A percentile compares a stretch with the other conserved stretches of the same genome.
These are phyloP conservation scores for Suillus ampliporus DNA, from an alignment of 768 basidiomycete species.

Conservation along the genomic window DNA sequence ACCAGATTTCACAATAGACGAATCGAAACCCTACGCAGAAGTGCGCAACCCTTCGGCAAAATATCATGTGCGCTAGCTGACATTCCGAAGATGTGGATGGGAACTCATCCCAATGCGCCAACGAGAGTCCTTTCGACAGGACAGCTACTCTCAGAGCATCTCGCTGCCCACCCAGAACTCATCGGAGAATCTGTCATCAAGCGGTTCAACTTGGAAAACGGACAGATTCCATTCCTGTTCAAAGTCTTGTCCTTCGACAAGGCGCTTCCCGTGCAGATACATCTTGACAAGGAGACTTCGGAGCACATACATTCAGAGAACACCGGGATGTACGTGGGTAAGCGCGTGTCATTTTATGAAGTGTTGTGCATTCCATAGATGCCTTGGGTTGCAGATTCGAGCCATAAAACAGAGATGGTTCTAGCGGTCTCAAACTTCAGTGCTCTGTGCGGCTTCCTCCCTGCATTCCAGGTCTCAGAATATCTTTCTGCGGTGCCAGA, in stretches of 20 bases:
- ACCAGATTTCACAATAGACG: conserved; percentile 45
- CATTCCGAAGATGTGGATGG: conserved; percentile 60
- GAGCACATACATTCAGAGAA: conserved; percentile 48
- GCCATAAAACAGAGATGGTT: conserved; percentile 68
- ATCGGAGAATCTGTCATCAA: conserved; percentile 41
- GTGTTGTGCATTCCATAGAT: conserved; percentile 13
- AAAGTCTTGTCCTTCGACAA: conserved; percentile 61
- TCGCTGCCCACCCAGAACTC: conserved; percentile 43
- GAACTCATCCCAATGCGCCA: conserved; percentile 59
- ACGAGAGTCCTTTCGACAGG: conserved; percentile 37
- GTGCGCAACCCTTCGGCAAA: conserved; percentile 33
- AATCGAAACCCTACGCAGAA: conserved; percentile 59
- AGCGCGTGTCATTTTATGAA: background rate
- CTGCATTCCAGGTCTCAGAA: background rate
- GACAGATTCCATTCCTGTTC: conserved; percentile 55
- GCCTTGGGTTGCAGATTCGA: conserved; percentile 55
- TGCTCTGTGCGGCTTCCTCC: conserved; percentile 24
- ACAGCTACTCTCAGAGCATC: conserved; percentile 31
- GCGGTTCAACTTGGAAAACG: conserved; percentile 35
- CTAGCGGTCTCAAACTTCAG: conserved; percentile 51
- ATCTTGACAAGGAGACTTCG: conserved; percentile 57
- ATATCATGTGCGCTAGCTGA: background rate
- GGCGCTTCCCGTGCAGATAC: conserved; percentile 61
- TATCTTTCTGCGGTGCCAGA: conserved; percentile 13
- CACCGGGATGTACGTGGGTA: conserved; percentile 35